Evolutionary conservation across 139 green algal genomes (phyloP).

Genomic region (Tetradesmus lagerheimii): DNA sequence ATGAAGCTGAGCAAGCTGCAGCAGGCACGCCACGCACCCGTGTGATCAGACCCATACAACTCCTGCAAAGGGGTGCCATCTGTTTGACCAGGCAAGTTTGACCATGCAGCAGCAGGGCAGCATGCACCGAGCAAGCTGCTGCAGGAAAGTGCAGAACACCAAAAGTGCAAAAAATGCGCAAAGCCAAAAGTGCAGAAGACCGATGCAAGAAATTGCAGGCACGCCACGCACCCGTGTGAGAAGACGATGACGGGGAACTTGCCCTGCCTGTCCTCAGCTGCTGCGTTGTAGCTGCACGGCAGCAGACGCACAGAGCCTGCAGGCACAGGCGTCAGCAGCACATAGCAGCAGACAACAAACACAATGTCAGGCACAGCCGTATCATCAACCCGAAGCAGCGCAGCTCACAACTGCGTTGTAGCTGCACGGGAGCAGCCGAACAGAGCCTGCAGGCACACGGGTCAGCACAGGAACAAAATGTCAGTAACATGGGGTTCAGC

Average conservation of each 20-base stretch:
- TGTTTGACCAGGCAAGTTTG: too few species aligned
- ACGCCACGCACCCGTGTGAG: constrained; percentile 34
- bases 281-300: constrained; percentile 18
- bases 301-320: constrained; percentile 2
- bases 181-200: background rate
- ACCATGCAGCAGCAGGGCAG: too few species aligned
- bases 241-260: constrained; percentile 40
- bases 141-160: too few species aligned
- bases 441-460: background rate
- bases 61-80: too few species aligned
- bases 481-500: background rate
- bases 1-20: too few species aligned
- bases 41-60: too few species aligned
- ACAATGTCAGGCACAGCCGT: background rate
- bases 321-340: too few species aligned
- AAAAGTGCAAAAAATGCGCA: too few species aligned
- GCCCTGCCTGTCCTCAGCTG: constrained; percentile 19
- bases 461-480: background rate
- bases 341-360: background rate
- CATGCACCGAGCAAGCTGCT: too few species aligned
- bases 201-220: background rate
- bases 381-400: too few species aligned
- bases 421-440: background rate
- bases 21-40: too few species aligned
- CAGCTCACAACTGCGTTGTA: background rate